phyloP scores from a whole-genome alignment of 225 moss, liverwort and hornwort species.

The Pseudisothecium myosuroides region DNA sequence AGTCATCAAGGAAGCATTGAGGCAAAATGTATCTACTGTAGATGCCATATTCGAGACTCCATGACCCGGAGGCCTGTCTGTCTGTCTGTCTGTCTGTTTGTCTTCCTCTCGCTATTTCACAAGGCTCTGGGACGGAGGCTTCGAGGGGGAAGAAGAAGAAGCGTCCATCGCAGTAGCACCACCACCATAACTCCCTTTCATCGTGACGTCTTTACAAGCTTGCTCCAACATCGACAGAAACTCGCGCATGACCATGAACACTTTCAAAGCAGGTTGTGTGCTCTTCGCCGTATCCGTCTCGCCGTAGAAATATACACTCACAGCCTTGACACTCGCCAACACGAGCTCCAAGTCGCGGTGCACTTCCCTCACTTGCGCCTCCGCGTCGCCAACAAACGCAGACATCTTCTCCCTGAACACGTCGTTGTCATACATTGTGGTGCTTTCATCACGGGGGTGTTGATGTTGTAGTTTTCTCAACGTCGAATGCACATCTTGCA shows the following conservation, averaged over 20 bases:
- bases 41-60: neutral
- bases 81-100: neutral
- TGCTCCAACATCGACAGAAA: neutral
- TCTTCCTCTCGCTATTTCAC: neutral
- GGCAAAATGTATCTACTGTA: neutral
- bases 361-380: neutral
- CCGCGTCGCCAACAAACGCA: neutral
- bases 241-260: neutral
- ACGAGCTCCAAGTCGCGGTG: neutral
- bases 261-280: neutral
- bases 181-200: conserved; percentile 45
- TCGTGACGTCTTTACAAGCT: neutral
- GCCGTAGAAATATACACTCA: neutral
- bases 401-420: neutral
- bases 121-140: neutral
- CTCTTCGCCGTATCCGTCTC: neutral
- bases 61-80: neutral
- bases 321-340: neutral
- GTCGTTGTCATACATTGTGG: neutral
- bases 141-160: neutral
- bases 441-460: neutral
- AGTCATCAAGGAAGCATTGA: neutral
- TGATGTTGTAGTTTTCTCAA: neutral
- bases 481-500: neutral
- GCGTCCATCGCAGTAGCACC: neutral